These are phyloP conservation scores for Populus deltoides DNA, from an alignment of 345 rosid species.

Conservation along the genomic window DNA sequence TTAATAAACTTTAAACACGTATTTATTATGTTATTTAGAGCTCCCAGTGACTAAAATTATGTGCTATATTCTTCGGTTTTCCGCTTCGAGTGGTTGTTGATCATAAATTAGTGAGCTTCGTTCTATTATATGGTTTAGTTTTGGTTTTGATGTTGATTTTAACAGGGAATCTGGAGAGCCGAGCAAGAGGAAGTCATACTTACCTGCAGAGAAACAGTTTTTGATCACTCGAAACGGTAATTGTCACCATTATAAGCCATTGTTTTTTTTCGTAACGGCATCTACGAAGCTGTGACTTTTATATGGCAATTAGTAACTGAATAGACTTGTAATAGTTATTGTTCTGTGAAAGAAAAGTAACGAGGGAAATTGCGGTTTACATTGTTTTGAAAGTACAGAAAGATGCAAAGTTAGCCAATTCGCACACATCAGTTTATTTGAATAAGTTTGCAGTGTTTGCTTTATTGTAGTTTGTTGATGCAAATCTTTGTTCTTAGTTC, in stretches of 20 bases:
- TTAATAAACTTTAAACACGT: not conserved
- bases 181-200: conserved; percentile 79
- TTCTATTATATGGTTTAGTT: not conserved
- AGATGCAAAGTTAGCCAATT: not conserved
- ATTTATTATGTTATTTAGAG: no score
- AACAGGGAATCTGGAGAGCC: conserved; percentile 96
- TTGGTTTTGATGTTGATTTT: not conserved
- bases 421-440: not conserved
- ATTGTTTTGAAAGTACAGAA: not conserved
- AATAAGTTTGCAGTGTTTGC: not conserved
- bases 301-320: not conserved
- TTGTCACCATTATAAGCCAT: not conserved
- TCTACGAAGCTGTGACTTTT: not conserved
- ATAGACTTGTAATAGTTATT: not conserved
- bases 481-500: conserved; percentile 46
- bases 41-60: no score
- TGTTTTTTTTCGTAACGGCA: not conserved
- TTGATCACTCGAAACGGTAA: conserved; percentile 93
- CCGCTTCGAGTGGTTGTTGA: no score
- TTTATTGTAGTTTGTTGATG: not conserved
- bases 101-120: not conserved
- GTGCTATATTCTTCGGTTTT: not conserved
- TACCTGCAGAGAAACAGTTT: conserved; percentile 85
- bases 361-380: not conserved
- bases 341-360: not conserved